phyloP scores from a whole-genome alignment of 805 yeast species.

The Cephaloascus fragrans region DNA sequence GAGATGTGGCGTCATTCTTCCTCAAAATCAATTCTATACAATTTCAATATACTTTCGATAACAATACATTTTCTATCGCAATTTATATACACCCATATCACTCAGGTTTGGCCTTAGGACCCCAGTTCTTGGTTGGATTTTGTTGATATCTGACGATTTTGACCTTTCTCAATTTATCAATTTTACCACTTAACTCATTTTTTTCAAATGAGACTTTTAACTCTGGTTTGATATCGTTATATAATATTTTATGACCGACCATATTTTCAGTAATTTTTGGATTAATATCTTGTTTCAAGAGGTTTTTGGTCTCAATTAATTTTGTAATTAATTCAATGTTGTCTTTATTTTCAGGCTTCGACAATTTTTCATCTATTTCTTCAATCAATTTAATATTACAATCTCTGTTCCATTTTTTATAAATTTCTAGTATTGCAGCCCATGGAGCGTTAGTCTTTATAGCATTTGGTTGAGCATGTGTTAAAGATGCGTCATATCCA shows the following conservation, averaged over 20 bases:
- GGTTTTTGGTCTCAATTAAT: conserved; percentile 9
- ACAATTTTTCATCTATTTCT: conserved; percentile 17
- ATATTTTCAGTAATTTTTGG: conserved; percentile 28
- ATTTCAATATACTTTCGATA: too few species aligned
- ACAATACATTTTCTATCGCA: too few species aligned
- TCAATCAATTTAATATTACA: conserved; percentile 17
- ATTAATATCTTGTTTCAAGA: conserved; percentile 19
- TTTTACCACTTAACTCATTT: conserved; percentile 44
- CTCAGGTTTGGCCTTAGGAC: conserved; percentile 79
- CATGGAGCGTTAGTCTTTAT: conserved; percentile 89
- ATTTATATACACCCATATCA: too few species aligned
- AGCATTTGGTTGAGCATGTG: conserved; percentile 83
- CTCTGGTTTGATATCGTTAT: conserved; percentile 20
- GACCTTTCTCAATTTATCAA: conserved; percentile 57
- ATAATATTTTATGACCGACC: conserved; percentile 50
- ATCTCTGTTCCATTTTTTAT: conserved; percentile 47
- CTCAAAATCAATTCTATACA: too few species aligned
- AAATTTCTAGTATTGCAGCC: conserved; percentile 65
- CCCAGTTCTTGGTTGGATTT: conserved; percentile 95
- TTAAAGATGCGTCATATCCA: conserved; percentile 74
- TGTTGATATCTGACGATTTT: conserved; percentile 84
- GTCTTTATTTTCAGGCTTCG: conserved; percentile 3
- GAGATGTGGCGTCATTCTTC: too few species aligned
- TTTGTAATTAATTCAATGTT: conserved; percentile 4
- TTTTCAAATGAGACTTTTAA: conserved; percentile 46